Conservation (phyloP, 495 filamentous ascomycete genomes). For the Podospora didyma region DNA sequence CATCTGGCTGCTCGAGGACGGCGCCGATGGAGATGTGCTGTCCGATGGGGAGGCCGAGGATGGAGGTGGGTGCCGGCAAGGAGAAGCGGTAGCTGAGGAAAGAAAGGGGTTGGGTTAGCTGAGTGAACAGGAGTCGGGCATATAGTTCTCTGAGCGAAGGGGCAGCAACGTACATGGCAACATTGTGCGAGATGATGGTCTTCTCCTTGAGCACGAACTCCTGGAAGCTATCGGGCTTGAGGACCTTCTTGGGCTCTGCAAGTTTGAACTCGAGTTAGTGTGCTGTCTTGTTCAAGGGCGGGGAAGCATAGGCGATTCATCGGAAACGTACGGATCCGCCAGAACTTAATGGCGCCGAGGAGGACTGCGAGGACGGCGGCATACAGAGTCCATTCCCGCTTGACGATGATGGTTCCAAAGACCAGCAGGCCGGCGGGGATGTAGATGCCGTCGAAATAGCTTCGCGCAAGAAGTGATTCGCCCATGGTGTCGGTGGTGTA, state of each 20-base stretch:
- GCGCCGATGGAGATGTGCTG: conserved; percentile 97
- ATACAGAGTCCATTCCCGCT: conserved; percentile 71
- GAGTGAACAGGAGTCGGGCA: not conserved
- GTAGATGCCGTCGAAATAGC: conserved; percentile 69
- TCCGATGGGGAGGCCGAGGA: conserved; percentile 94
- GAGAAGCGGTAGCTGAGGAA: conserved; percentile 74
- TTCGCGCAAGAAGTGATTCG: conserved; percentile 30
- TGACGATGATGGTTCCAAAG: conserved; percentile 69
- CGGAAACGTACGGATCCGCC: conserved; percentile 45
- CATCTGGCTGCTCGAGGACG: conserved; percentile 57
- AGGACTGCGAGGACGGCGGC: conserved; percentile 61
- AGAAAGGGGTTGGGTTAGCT: too few species aligned
- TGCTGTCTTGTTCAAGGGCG: conserved; percentile 1
- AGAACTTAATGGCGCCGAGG: conserved; percentile 62
- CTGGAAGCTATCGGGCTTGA: conserved; percentile 85
- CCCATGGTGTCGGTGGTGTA: conserved; percentile 16
- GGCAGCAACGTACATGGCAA: conserved; percentile 65
- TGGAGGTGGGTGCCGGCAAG: conserved; percentile 69
- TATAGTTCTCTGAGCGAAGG: not conserved
- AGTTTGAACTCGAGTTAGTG: conserved; percentile 14
- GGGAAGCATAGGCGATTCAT: not conserved
- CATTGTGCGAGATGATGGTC: conserved; percentile 92
- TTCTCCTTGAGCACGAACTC: conserved; percentile 86
- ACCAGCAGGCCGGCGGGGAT: conserved; percentile 81
- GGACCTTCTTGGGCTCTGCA: conserved; percentile 68